Percentiles rank a stretch among this genome's conserved stretches.
Conservation (phyloP, 257 asterid species). For the Ocimum tenuiflorum region DNA sequence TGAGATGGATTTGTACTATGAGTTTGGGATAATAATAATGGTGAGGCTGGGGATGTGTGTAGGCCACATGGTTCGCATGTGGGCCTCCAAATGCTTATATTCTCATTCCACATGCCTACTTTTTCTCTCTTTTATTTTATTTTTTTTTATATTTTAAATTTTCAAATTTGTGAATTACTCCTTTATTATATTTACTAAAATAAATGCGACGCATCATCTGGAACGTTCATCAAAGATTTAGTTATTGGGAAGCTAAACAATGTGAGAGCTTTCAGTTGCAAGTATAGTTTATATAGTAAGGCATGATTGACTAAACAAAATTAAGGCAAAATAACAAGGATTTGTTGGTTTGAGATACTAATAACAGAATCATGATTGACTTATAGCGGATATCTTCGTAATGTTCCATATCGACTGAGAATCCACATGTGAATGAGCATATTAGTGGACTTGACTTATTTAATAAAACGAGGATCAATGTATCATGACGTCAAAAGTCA, state of each 20-base stretch:
- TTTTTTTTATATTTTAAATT: too few relatives aligned
- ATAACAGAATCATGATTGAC: neutral
- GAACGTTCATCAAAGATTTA: conserved; percentile 11
- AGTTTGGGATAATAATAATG: conserved; percentile 4
- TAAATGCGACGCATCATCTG: neutral
- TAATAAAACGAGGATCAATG: too few relatives aligned
- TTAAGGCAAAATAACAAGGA: too few relatives aligned
- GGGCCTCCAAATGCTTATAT: conserved; percentile 31
- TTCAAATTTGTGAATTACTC: too few relatives aligned
- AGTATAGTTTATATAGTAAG: neutral
- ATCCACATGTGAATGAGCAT: too few relatives aligned
- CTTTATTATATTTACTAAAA: neutral
- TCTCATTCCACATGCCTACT: conserved; percentile 21
- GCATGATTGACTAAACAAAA: neutral
- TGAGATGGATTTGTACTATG: conserved; percentile 9
- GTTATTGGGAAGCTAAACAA: neutral
- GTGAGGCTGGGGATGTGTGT: conserved; percentile 17
- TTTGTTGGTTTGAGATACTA: neutral
- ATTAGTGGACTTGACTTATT: too few relatives aligned
- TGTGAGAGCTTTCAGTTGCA: neutral
- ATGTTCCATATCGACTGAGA: too few relatives aligned
- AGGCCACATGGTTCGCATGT: conserved; percentile 29
- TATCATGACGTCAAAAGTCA: too few relatives aligned
- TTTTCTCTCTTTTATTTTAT: neutral
- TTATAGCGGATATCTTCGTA: too few relatives aligned